A percentile compares a stretch with the other conserved stretches of the same genome.
Evolutionary conservation across 2,329 filamentous ascomycete species (phyloP).

Genomic region (Penicillium frequentans): DNA sequence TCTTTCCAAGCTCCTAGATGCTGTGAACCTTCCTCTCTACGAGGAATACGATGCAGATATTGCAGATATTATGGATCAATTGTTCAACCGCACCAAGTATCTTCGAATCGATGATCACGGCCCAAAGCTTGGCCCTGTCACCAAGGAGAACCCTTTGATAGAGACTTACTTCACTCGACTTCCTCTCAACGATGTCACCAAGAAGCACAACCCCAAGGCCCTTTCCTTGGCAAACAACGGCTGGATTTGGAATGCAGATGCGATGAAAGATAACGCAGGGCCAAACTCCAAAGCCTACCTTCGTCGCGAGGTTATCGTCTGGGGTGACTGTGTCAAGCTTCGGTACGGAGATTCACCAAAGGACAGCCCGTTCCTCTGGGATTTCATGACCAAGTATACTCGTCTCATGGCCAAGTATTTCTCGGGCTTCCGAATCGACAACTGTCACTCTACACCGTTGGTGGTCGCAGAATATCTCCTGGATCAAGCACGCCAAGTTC

Average conservation of each 20-base stretch:
- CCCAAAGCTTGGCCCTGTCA: slow-evolving; percentile 80
- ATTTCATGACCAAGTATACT: slow-evolving; percentile 92
- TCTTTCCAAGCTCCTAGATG: slow-evolving; percentile 68
- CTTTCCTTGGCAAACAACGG: slow-evolving; percentile 91
- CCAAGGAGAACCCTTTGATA: slow-evolving; percentile 74
- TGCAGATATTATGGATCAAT: slow-evolving; percentile 79
- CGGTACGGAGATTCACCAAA: slow-evolving; percentile 78
- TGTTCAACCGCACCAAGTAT: slow-evolving; percentile 95
- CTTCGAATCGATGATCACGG: slow-evolving; percentile 89
- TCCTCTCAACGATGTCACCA: slow-evolving; percentile 73
- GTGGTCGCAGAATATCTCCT: slow-evolving; percentile 93
- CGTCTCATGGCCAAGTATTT: slow-evolving; percentile 93
- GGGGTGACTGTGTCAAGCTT: slow-evolving; percentile 97
- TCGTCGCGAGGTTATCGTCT: slow-evolving; percentile 93
- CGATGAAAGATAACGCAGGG: slow-evolving; percentile 89
- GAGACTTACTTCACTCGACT: slow-evolving; percentile 95
- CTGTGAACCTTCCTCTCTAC: slow-evolving; percentile 85
- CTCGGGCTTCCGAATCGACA: slow-evolving; percentile 93
- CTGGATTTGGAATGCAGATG: slow-evolving; percentile 98
- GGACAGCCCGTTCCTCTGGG: slow-evolving; percentile 92
- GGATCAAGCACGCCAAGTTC: slow-evolving; percentile 84
- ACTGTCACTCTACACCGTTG: slow-evolving; percentile 93
- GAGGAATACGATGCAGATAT: slow-evolving; percentile 86
- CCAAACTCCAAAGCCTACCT: slow-evolving; percentile 88
- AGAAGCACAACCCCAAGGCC: slow-evolving; percentile 72